Conservation (phyloP, 495 filamentous ascomycete species). For the Penicillium alfredii region DNA sequence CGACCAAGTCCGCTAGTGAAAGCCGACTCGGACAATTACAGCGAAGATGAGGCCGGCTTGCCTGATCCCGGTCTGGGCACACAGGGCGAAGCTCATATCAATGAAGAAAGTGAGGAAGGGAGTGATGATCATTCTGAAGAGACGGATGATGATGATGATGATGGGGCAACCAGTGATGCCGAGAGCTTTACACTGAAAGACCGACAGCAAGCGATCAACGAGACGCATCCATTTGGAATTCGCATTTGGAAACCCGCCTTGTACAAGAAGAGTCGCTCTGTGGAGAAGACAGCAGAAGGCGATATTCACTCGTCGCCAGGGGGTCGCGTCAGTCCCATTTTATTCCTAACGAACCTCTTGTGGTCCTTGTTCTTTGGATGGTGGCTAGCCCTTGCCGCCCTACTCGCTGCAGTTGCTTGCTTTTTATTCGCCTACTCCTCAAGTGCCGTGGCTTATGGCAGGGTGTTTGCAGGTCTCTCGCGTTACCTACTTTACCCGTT, state of each 20-base stretch:
- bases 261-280: slow-evolving; percentile 95
- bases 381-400: slow-evolving; percentile 84
- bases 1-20: slow-evolving; percentile 53
- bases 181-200: slow-evolving; percentile 81
- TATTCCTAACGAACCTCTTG: slow-evolving; percentile 78
- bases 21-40: slow-evolving; percentile 51
- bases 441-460: slow-evolving; percentile 80
- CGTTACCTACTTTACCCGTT: slow-evolving; percentile 93
- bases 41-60: slow-evolving; percentile 37
- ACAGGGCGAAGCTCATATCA: slow-evolving; percentile 18
- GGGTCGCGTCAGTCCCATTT: slow-evolving; percentile 72
- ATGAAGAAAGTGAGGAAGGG: slow-evolving; percentile 14
- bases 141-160: slow-evolving; percentile 41
- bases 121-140: slow-evolving; percentile 23
- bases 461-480: slow-evolving; percentile 75
- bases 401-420: slow-evolving; percentile 66
- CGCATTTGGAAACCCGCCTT: slow-evolving; percentile 97
- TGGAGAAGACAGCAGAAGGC: slow-evolving; percentile 91
- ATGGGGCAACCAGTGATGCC: slow-evolving; percentile 62
- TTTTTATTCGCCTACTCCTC: slow-evolving; percentile 72
- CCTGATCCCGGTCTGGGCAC: slow-evolving; percentile 25
- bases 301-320: slow-evolving; percentile 97
- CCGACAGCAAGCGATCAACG: slow-evolving; percentile 95
- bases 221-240: slow-evolving; percentile 98
- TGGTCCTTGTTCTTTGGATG: slow-evolving; percentile 95